Base-by-base conservation (phyloP, 176 grass and related monocot species). In the Melocanna baccifera region DNA sequence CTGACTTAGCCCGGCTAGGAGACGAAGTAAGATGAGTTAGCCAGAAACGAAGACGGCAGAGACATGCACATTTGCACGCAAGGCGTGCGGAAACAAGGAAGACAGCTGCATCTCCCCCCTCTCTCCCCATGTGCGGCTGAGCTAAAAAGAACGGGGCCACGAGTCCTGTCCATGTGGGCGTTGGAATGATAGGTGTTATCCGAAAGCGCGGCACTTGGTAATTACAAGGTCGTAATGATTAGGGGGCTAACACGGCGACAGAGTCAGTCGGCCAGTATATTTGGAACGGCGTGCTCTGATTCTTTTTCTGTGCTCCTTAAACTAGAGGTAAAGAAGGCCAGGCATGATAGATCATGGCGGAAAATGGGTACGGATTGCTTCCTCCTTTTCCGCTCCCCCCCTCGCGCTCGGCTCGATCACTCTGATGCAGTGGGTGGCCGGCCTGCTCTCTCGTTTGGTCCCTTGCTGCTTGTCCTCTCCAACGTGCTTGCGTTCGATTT, bases 151-250 rank as follows among this genome's bases (percentile, higher is more conserved):
- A 4, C 34, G 34, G 34, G 18, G 25, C 12, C 20, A 23, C 1
- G 77, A 15, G 62, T 83, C 48, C 25, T 84, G 73, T 88, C 64
- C 86, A 73, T 73, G 79, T 62, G 64, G 55, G 67, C 41, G 73
- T 41, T 58, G 68, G 87, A 75, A 78, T 84, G 68, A 88, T 88
- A 6, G 22, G 86, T 70, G 86, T 36, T 11, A 70, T 20, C 23
- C 50, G 13, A 85, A 85, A 85, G 83, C 74, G 50, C 5, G 51
- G 73, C 83, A 69, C 47, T 39, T 10, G 71, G 25, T 28, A 11
- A 52, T 56, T 56, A 52, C 68, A 52, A 51, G 14, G 45, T 5
- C 9, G 74, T 10, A 68, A 85, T 85, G 51, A 85, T 69, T 78
- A 61, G 63, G 11, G 58, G 34, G 73, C 59, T 82, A 69, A 23